phyloP scores from a whole-genome alignment of 257 asterid genomes.

The Avicennia marina region DNA sequence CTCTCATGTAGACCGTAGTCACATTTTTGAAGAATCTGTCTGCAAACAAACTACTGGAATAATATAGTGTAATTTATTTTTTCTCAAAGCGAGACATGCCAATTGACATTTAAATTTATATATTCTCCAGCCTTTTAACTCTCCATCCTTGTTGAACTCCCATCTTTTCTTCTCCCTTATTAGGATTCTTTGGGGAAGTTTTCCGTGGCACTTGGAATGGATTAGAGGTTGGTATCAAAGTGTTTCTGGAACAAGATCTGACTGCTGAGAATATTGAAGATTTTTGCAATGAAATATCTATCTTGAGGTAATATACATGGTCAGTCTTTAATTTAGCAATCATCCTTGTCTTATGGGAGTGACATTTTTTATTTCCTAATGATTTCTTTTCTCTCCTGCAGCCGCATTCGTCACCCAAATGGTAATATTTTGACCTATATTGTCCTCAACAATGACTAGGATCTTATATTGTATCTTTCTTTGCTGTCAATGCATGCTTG shows the following conservation, averaged over 20 bases:
- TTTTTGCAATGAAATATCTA: constrained; percentile 84
- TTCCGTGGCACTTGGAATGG: constrained; percentile 91
- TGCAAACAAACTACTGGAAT: no score
- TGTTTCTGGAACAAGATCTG: constrained; percentile 75
- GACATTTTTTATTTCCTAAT: constrained; percentile 24
- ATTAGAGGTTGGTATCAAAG: constrained; percentile 71
- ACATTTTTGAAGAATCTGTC: neutral
- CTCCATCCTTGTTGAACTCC: constrained; percentile 1
- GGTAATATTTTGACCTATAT: constrained; percentile 48
- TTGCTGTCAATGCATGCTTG: constrained; percentile 7
- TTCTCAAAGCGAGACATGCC: no score
- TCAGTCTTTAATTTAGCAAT: neutral
- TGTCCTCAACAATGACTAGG: neutral
- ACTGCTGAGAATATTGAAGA: constrained; percentile 83
- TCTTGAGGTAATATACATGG: constrained; percentile 52
- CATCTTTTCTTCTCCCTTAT: constrained; percentile 2
- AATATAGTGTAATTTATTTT: no score
- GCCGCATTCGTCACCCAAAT: constrained; percentile 95
- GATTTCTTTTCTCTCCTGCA: constrained; percentile 38
- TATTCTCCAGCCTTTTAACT: constrained; percentile 8
- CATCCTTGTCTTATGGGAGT: neutral
- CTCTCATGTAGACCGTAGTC: neutral
- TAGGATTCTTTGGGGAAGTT: constrained; percentile 95
- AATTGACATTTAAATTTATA: no score
- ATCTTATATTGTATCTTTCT: neutral